Evolutionary conservation across 2,329 filamentous ascomycete species (phyloP).

Genomic region (Penicillium brasilianum): DNA sequence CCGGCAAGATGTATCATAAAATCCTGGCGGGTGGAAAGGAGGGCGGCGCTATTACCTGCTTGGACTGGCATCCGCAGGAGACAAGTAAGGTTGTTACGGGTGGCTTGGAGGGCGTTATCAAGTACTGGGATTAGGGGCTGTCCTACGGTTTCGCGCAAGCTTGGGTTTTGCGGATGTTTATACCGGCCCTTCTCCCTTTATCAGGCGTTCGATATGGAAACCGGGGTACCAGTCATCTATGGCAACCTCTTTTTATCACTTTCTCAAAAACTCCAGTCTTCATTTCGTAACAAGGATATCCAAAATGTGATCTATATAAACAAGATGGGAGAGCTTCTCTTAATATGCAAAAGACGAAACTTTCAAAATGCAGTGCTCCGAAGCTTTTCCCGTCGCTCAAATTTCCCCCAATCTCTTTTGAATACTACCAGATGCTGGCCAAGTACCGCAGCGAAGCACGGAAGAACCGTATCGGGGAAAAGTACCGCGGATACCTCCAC

Average conservation of each 20-base stretch:
- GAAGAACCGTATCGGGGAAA: slow-evolving; percentile 28
- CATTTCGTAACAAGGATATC: slow-evolving; percentile 1
- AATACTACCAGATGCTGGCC: slow-evolving; percentile 23
- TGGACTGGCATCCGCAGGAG: slow-evolving; percentile 98
- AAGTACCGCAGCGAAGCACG: slow-evolving; percentile 20
- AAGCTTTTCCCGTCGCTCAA: background rate
- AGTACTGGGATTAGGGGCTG: slow-evolving; percentile 82
- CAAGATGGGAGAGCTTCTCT: slow-evolving; percentile 5
- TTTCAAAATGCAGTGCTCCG: background rate
- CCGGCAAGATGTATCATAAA: slow-evolving; percentile 98
- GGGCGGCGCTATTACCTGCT: slow-evolving; percentile 79
- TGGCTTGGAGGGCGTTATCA: slow-evolving; percentile 84
- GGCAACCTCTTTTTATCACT: background rate
- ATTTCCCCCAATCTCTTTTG: background rate
- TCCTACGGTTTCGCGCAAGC: background rate
- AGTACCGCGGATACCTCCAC: slow-evolving; percentile 37
- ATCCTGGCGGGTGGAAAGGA: slow-evolving; percentile 72
- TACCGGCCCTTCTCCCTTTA: slow-evolving; percentile 12
- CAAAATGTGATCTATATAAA: slow-evolving; percentile 2
- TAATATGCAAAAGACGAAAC: background rate
- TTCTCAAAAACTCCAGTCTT: background rate
- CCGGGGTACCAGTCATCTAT: background rate
- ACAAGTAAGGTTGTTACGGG: slow-evolving; percentile 91
- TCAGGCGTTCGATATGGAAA: slow-evolving; percentile 7
- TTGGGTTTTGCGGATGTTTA: slow-evolving; percentile 16